Evolutionary conservation across 139 green algal genomes (phyloP).

Genomic region (Penium margaritaceum): DNA sequence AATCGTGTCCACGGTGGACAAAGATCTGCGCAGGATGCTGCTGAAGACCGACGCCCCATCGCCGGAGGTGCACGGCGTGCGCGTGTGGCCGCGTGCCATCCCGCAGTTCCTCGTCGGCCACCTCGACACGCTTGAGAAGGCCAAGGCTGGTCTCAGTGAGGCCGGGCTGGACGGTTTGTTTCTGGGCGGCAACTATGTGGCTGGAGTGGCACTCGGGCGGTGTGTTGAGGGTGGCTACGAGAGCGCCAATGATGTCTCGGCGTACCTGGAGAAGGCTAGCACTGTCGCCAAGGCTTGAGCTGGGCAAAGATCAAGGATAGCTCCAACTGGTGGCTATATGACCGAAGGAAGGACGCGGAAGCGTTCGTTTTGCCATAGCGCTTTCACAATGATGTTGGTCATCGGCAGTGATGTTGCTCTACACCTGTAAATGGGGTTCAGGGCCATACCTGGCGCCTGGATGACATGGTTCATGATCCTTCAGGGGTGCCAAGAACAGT

Average conservation of each 20-base stretch:
- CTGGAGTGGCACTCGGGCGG: slow-evolving; percentile 88
- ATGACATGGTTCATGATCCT: too few relatives aligned
- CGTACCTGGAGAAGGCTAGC: slow-evolving; percentile 58
- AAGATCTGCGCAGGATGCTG: slow-evolving; percentile 87
- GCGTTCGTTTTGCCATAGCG: too few relatives aligned
- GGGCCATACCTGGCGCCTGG: too few relatives aligned
- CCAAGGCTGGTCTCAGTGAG: slow-evolving; percentile 54
- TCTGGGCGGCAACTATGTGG: slow-evolving; percentile 94
- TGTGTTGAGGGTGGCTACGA: slow-evolving; percentile 85
- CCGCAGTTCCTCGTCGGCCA: slow-evolving; percentile 97
- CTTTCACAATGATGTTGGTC: too few relatives aligned
- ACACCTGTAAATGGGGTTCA: too few relatives aligned
- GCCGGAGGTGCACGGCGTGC: slow-evolving; percentile 72
- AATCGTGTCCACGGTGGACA: slow-evolving; percentile 69
- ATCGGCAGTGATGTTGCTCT: too few relatives aligned
- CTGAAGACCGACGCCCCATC: slow-evolving; percentile 72
- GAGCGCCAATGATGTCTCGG: slow-evolving; percentile 61
- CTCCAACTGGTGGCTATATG: too few relatives aligned
- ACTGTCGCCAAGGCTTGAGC: too few relatives aligned
- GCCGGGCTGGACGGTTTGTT: slow-evolving; percentile 69
- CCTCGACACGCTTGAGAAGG: slow-evolving; percentile 52
- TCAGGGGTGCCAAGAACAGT: too few relatives aligned
- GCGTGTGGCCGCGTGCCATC: slow-evolving; percentile 90
- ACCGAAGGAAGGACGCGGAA: too few relatives aligned
- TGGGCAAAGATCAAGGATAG: too few relatives aligned